Evolutionary conservation across 1,284 basidiomycete species (phyloP).

Genomic region (Kwoniella shivajii): DNA sequence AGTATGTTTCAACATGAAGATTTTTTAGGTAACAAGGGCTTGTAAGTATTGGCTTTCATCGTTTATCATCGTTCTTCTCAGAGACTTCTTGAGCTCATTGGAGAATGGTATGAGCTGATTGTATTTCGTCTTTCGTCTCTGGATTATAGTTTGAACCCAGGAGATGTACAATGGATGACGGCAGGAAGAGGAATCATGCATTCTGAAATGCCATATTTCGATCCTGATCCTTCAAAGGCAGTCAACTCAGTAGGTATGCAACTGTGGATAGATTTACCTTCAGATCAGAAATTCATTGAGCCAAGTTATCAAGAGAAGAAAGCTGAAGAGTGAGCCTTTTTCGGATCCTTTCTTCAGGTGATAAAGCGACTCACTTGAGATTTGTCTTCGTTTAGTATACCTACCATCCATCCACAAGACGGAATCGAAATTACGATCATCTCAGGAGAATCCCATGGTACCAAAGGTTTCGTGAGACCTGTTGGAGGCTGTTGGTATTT

Average conservation of each 20-base stretch:
- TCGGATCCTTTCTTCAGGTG: too few relatives aligned
- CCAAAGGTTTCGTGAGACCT: slow-evolving; percentile 77
- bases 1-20: slow-evolving; percentile 73
- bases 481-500: slow-evolving; percentile 93
- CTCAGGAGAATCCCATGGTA: slow-evolving; percentile 69
- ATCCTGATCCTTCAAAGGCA: slow-evolving; percentile 61
- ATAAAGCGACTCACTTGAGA: too few relatives aligned
- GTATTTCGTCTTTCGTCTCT: too few relatives aligned
- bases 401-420: slow-evolving; percentile 69
- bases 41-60: too few relatives aligned
- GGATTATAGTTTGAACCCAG: slow-evolving; percentile 65
- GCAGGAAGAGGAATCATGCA: slow-evolving; percentile 72
- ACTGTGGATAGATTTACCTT: slow-evolving; percentile 92
- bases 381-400: slow-evolving; percentile 62
- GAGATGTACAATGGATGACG: slow-evolving; percentile 95
- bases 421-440: slow-evolving; percentile 82
- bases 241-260: slow-evolving; percentile 67
- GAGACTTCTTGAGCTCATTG: too few relatives aligned
- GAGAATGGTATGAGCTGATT: neutral
- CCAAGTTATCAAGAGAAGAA: slow-evolving; percentile 59
- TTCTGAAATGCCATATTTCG: slow-evolving; percentile 84
- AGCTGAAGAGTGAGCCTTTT: slow-evolving; percentile 58
- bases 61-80: too few relatives aligned
- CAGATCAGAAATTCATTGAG: slow-evolving; percentile 76
- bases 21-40: slow-evolving; percentile 81